Evolutionary conservation across 2,329 filamentous ascomycete genomes (phyloP), one percentile per base, ranked within the genome.

Genomic region (Decorospora gaudefroyi): DNA sequence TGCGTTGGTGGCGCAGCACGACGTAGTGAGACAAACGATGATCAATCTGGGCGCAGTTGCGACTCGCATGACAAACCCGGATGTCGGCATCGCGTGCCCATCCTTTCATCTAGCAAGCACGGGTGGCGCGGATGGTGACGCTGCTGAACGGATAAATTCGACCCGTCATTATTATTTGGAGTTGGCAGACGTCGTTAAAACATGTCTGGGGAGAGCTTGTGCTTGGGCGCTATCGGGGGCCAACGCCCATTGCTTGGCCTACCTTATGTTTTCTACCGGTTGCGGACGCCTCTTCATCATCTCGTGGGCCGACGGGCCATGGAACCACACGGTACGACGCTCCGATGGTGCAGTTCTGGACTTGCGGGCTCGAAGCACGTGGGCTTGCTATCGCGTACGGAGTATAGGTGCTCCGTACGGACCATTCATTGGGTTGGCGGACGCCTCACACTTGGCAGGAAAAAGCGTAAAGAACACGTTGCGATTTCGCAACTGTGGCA

Each of bases 211-310:
- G 27, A 41, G 25, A 43, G 31, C 47, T 51, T 6, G 21, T 23
- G 11, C 25, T 38, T 49, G 57, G 54, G 42, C 51, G 52, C 58
- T 62, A 59, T 59, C 41, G 35, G 48, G 35, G 48, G 43, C 40
- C 53, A 33, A 40, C 45, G 42, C n/a, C 47, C 54, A 54, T 57
- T 63, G 64, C 62, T 67, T 67, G 64, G 61, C 60, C 53, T 63
- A 64, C 61, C 57, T 65, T 64, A 64, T n/a, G 22, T 43, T 38
- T 51, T 56, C 42, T 44, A 36, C 51, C 50, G 44, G 50, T 42
- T 23, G 42, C 31, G 39, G 41, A 33, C 21, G 37, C 42, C 18
- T 30, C 39, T 40, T 42, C 44, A 30, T n/a, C n/a, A n/a, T n/a
- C n/a, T n/a, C n/a, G n/a, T n/a, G n/a, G 26, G 28, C 13, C 15